A percentile compares a stretch with the other conserved stretches of the same genome.
Conservation (phyloP, 768 basidiomycete genomes). For the Pseudohyphozyma bogoriensis region DNA sequence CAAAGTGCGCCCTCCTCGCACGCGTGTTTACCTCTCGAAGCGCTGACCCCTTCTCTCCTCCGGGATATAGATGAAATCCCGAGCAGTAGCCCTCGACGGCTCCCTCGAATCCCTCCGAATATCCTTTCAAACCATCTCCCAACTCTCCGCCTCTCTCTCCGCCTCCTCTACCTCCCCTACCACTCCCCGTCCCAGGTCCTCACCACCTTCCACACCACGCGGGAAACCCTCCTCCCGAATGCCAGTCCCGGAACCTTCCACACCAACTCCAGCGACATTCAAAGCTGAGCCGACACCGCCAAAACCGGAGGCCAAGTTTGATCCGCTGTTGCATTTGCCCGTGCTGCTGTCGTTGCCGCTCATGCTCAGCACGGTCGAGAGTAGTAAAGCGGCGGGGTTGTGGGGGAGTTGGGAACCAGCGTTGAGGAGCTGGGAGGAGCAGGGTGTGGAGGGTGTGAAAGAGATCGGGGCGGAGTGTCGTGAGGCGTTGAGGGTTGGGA, state of each 20-base stretch:
- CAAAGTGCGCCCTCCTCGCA: constrained; percentile 46
- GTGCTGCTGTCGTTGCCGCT: constrained; percentile 19
- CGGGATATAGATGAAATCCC: constrained; percentile 63
- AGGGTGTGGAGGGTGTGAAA: constrained; percentile 24
- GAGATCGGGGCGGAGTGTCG: constrained; percentile 31
- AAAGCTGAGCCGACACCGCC: not conserved
- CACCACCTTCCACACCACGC: not conserved
- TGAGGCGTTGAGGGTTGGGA: constrained; percentile 17
- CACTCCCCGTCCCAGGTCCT: not conserved
- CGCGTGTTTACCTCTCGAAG: not conserved
- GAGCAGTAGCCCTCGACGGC: constrained; percentile 72
- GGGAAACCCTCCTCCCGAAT: not conserved
- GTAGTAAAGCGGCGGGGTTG: constrained; percentile 11
- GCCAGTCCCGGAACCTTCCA: not conserved
- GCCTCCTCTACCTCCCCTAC: not conserved
- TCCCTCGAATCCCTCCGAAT: constrained; percentile 62
- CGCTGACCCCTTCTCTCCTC: not conserved
- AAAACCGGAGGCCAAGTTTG: constrained; percentile 1
- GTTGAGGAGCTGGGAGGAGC: constrained; percentile 29
- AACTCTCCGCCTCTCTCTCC: constrained; percentile 28
- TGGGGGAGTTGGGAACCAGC: constrained; percentile 33
- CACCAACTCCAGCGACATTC: not conserved
- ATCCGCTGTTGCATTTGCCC: constrained; percentile 19
- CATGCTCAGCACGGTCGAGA: not conserved
- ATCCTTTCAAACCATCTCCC: constrained; percentile 28